Evolutionary conservation across 805 yeast species (phyloP).

Genomic region (Saccharomycopsis sp.): DNA sequence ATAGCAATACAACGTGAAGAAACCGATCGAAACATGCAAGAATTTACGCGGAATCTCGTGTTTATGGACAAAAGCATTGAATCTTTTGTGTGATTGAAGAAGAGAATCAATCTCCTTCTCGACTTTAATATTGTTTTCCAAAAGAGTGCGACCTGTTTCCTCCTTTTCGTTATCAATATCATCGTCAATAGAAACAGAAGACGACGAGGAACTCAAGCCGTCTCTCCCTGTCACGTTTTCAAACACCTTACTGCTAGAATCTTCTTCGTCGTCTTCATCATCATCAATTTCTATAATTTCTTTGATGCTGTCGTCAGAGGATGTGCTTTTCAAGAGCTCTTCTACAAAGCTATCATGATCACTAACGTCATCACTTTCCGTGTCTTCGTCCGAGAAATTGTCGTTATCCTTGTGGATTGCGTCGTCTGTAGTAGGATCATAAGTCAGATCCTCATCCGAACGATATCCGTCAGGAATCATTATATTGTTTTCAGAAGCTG

Average conservation of each 20-base stretch:
- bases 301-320: not conserved
- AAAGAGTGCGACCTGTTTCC: conserved; percentile 28
- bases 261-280: conserved; percentile 11
- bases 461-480: conserved; percentile 7
- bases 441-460: conserved; percentile 20
- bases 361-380: conserved; percentile 1
- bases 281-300: conserved; percentile 4
- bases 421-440: conserved; percentile 15
- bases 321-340: not conserved
- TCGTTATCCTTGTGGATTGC: conserved; percentile 2
- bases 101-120: conserved; percentile 9
- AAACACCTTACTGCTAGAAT: conserved; percentile 13
- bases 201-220: conserved; percentile 16
- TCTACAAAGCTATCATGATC: conserved; percentile 2
- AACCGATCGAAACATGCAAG: conserved; percentile 85
- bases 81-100: conserved; percentile 36
- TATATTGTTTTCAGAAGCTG: not conserved
- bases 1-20: conserved; percentile 69
- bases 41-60: conserved; percentile 87
- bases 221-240: conserved; percentile 10
- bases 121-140: not conserved
- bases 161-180: conserved; percentile 12
- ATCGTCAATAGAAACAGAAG: conserved; percentile 15
- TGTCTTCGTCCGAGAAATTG: conserved; percentile 5
- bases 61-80: conserved; percentile 53